A percentile compares a stretch with the other conserved stretches of the same genome.
Evolutionary conservation across 2,329 filamentous ascomycete species (phyloP).

Genomic region (Byssochlamys sp.): DNA sequence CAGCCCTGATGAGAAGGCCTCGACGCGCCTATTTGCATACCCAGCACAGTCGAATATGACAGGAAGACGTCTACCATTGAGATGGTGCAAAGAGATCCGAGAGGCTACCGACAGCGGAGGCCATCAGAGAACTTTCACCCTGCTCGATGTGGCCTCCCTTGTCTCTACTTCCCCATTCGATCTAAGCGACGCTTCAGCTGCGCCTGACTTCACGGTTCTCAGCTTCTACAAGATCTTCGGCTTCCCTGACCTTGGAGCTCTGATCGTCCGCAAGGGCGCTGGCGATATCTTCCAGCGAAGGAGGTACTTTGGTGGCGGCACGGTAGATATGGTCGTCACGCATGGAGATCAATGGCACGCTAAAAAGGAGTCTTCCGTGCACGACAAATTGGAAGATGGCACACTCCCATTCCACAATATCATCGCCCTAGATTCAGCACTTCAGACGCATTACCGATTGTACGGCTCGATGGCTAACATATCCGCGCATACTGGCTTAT

Average conservation of each 20-base stretch:
- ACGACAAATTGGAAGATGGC: slow-evolving; percentile 81
- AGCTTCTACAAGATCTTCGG: slow-evolving; percentile 98
- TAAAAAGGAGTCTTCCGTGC: slow-evolving; percentile 59
- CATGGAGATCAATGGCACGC: slow-evolving; percentile 75
- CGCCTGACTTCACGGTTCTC: slow-evolving; percentile 75
- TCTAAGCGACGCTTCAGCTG: slow-evolving; percentile 49
- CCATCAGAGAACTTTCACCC: slow-evolving; percentile 49
- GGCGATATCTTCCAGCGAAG: slow-evolving; percentile 55
- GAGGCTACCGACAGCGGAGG: slow-evolving; percentile 14
- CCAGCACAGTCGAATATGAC: slow-evolving; percentile 92
- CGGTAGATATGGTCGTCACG: slow-evolving; percentile 78
- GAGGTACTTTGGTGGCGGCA: slow-evolving; percentile 86
- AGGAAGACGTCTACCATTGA: slow-evolving; percentile 61
- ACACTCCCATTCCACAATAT: slow-evolving; percentile 87
- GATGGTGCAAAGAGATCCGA: slow-evolving; percentile 53
- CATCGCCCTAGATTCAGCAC: slow-evolving; percentile 65
- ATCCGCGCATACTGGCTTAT: slow-evolving; percentile 58
- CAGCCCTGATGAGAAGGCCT: slow-evolving; percentile 8
- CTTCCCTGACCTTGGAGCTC: slow-evolving; percentile 78
- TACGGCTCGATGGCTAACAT: slow-evolving; percentile 64
- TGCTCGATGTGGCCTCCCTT: slow-evolving; percentile 76
- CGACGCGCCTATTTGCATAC: slow-evolving; percentile 58
- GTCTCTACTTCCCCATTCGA: slow-evolving; percentile 69
- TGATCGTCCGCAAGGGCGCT: slow-evolving; percentile 68
- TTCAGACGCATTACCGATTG: slow-evolving; percentile 58